Evolutionary conservation across 805 yeast species (phyloP), one percentile per base, ranked within the genome.

Genomic region (Middelhovenomyces tepae): DNA sequence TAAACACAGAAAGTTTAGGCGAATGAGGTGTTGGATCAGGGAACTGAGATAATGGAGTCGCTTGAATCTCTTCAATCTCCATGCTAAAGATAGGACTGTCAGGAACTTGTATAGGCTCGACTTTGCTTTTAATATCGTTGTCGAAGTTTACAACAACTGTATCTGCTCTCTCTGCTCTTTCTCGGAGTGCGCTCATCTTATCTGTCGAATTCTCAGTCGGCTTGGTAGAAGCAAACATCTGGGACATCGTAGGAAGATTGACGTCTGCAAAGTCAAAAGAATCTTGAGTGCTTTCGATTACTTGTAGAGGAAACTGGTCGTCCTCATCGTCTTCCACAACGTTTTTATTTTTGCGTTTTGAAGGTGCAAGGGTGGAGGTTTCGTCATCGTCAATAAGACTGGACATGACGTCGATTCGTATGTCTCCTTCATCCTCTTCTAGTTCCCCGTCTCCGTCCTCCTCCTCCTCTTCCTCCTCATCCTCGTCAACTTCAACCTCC

Each of bases 241-340:
- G 29, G 7, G 29, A 26, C 19, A 16, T 14, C 7, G 29, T 26
- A n/a, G n/a, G n/a, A 9, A 26, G 10, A 7, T 26, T 20, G n/a
- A 9, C 23, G n/a, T 9, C n/a, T 21, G n/a, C 9, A 21, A n/a
- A 21, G n/a, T 21, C n/a, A 9, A 9, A n/a, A 5, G 29, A 26
- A 10, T 9, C 13, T 10, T 18, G 17, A n/a, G n/a, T 11, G 8
- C 11, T 5, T 15, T 26, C 20, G 5, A 20, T 26, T 7, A 13
- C 6, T 9, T 9, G 11, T 9, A n/a, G 17, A 16, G 7, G 7
- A 7, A 5, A 9, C 8, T 9, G 19, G 17, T 28, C 39, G 13
- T 39, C 40, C 13, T 39, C 40, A 15, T 31, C 39, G 21, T 38
- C 38, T 14, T 15, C 32, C 22, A 20, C 19, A 9, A 19, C 22